A percentile compares a stretch with the other conserved stretches of the same genome.
Evolutionary conservation across 768 basidiomycete species (phyloP).

Genomic region (Paxillus rubicundulus): DNA sequence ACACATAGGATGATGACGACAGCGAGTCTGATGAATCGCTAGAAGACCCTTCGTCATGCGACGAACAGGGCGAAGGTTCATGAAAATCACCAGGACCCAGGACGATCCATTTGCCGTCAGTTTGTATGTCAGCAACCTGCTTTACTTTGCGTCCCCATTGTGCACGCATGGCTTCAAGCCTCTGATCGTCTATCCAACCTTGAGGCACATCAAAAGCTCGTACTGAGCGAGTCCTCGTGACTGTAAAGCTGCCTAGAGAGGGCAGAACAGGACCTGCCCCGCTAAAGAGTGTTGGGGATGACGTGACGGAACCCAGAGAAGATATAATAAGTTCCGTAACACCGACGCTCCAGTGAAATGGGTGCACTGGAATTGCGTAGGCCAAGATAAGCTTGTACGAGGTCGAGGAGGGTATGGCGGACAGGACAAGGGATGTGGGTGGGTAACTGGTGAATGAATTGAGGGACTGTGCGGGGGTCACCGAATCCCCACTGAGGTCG

Average conservation of each 20-base stretch:
- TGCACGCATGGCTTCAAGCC: slow-evolving; percentile 60
- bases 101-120: slow-evolving; percentile 85
- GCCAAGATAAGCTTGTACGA: slow-evolving; percentile 73
- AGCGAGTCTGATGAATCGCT: slow-evolving; percentile 27
- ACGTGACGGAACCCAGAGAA: slow-evolving; percentile 14
- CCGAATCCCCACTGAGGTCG: slow-evolving; percentile 53
- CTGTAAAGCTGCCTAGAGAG: slow-evolving; percentile 38
- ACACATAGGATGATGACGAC: slow-evolving; percentile 21
- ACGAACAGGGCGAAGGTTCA: slow-evolving; percentile 12
- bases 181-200: slow-evolving; percentile 68
- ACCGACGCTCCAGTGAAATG: slow-evolving; percentile 76
- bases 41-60: slow-evolving; percentile 13
- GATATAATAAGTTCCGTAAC: slow-evolving; percentile 75
- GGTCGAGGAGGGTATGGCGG: slow-evolving; percentile 48
- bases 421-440: slow-evolving; percentile 77
- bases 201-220: slow-evolving; percentile 69
- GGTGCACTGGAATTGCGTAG: slow-evolving; percentile 77
- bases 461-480: slow-evolving; percentile 62
- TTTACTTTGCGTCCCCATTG: slow-evolving; percentile 78
- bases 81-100: slow-evolving; percentile 58
- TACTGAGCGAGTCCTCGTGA: slow-evolving; percentile 58
- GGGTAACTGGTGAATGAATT: slow-evolving; percentile 78
- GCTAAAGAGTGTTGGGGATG: slow-evolving; percentile 6
- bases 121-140: slow-evolving; percentile 69
- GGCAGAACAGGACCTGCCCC: slow-evolving; percentile 11